Base-by-base conservation (phyloP, 1,139 yeast genomes). In the Lodderomyces orthopsilosis region DNA sequence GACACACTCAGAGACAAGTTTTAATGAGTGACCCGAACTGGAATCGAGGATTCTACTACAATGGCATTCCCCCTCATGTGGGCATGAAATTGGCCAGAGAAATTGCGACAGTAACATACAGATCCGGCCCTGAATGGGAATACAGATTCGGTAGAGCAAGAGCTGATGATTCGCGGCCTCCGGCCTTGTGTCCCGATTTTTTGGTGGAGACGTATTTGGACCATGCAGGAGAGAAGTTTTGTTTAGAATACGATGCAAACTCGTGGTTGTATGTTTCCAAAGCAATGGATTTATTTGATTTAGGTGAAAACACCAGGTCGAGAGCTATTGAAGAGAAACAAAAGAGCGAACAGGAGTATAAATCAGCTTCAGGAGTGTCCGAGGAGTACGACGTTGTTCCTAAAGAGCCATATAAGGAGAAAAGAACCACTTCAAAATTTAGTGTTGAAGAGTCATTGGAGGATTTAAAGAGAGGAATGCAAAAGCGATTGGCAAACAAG, bases 61-160 rank as follows among this genome's bases (percentile, higher is more conserved):
- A 78, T 48, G 66, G 74, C 6, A 68, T 89, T 1, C 95, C 95
- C 5, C 98, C 97, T 1, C 96, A 90, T 61, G 82, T 85, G 17
- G 98, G 98, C 10, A 90, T 90, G 97, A 91, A 90, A 59, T 73
- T 90, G 40, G 94, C 97, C 1, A 74, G 98, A 50, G 95, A 89
- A 61, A 88, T 90, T 41, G 97, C 96, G 15, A 90, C 98, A 0
- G 89, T 91, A 40, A 89, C 97, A 0, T 90, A 90, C 61, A 75
- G 98, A 52, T 87, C 95, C 1, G 98, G 98, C 0, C 97, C 97
- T 1, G 98, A 90, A 62, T 90, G 98, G 98, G 98, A 90, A 59
- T 80, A 82, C 53, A 68, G 97, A 46, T 90, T 90, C 62, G 96
- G 96, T 2, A 77, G 95, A 46, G 89, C 85, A 55, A 73, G 98